These are phyloP conservation scores for Podila clonocystis DNA, from an alignment of 192 early-diverging fungal genomes.

Conservation along the genomic window DNA sequence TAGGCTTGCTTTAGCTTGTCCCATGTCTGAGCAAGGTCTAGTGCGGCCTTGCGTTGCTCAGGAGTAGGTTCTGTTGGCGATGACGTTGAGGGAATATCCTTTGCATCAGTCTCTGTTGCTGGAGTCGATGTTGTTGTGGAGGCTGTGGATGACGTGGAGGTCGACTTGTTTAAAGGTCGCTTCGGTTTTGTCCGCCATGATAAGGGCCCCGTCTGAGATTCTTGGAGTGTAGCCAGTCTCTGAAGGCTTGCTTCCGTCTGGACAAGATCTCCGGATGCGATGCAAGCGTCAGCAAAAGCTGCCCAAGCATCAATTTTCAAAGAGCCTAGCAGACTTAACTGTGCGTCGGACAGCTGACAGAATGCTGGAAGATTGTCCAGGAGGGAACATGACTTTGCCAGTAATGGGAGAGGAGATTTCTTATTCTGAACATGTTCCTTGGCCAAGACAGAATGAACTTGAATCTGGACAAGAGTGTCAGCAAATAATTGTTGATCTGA, in stretches of 20 bases:
- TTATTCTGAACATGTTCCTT: slow-evolving; percentile 27
- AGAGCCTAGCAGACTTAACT: slow-evolving; percentile 11
- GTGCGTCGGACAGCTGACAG: slow-evolving; percentile 13
- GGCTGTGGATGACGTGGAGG: not conserved
- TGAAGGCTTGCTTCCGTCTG: slow-evolving; percentile 38
- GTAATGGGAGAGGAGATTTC: slow-evolving; percentile 33
- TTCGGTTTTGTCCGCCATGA: slow-evolving; percentile 10
- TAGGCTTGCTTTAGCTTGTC: slow-evolving; percentile 20
- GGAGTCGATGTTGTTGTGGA: not conserved
- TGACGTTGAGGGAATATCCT: not conserved
- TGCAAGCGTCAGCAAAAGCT: slow-evolving; percentile 27
- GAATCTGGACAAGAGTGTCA: slow-evolving; percentile 37
- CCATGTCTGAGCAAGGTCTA: slow-evolving; percentile 20
- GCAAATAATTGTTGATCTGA: slow-evolving; percentile 28
- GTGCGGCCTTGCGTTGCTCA: slow-evolving; percentile 11
- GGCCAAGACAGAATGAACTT: slow-evolving; percentile 27
- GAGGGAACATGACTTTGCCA: slow-evolving; percentile 38
- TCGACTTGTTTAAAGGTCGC: not conserved
- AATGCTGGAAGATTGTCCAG: slow-evolving; percentile 32
- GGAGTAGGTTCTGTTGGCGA: not conserved
- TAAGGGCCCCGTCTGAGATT: slow-evolving; percentile 15
- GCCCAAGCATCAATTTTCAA: slow-evolving; percentile 36
- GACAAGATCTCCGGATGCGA: slow-evolving; percentile 21
- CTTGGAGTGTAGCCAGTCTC: slow-evolving; percentile 20
- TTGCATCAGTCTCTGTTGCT: not conserved